Evolutionary conservation across 192 early-diverging fungal genomes (phyloP).

Genomic region (Podila minutissima): DNA sequence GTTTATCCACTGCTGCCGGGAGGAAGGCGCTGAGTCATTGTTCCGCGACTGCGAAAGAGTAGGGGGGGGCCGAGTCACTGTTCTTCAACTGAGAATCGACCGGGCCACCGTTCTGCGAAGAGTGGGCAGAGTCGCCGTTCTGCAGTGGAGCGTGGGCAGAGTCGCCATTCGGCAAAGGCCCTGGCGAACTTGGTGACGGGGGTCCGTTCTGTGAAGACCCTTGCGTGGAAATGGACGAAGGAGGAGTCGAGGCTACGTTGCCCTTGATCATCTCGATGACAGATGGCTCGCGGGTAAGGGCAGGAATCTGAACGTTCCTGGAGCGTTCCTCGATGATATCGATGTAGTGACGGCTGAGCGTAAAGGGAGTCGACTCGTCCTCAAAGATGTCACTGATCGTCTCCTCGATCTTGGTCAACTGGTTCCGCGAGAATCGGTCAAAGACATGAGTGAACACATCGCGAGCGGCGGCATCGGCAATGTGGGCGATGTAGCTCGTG

Average conservation of each 20-base stretch:
- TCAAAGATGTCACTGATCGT: constrained; percentile 3
- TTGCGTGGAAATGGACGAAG: not conserved
- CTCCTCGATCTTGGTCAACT: not conserved
- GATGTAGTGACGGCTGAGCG: not conserved
- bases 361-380: constrained; percentile 3
- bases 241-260: not conserved
- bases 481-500: not conserved
- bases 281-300: not conserved
- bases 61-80: not conserved
- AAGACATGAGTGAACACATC: constrained; percentile 16
- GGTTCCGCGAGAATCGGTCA: not conserved
- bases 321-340: constrained; percentile 3
- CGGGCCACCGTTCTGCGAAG: not conserved
- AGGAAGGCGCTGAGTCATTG: no score
- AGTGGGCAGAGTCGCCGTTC: not conserved
- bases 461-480: not conserved
- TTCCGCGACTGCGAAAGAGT: no score
- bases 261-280: not conserved
- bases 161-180: not conserved
- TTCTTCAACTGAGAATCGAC: no score
- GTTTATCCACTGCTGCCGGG: not conserved
- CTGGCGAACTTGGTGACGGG: not conserved
- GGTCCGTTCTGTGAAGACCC: not conserved
- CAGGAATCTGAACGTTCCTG: not conserved
- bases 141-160: no score